These are phyloP conservation scores for Phallus indusiatus DNA, from an alignment of 768 basidiomycete species.

Conservation along the genomic window DNA sequence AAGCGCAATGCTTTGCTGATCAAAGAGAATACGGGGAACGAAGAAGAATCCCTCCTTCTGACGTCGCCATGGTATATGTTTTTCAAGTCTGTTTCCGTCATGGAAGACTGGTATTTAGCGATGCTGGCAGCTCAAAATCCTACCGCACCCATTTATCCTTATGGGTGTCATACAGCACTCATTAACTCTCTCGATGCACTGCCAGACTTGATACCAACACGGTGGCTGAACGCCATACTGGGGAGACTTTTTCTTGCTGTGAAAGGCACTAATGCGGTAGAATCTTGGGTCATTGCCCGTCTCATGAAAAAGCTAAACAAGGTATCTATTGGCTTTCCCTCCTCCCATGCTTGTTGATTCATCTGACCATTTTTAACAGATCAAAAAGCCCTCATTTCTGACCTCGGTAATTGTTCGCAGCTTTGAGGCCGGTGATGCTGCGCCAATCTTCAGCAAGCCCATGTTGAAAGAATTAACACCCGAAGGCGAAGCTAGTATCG, in stretches of 20 bases:
- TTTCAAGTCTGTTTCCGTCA: conserved; percentile 75
- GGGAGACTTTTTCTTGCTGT: conserved; percentile 90
- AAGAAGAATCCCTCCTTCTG: conserved; percentile 8
- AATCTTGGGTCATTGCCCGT: conserved; percentile 74
- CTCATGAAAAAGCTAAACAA: conserved; percentile 92
- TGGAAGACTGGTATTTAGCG: conserved; percentile 96
- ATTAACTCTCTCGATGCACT: conserved; percentile 83
- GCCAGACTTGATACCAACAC: conserved; percentile 93
- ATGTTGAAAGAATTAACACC: conserved; percentile 97
- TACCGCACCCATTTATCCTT: conserved; percentile 7
- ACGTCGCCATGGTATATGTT: conserved; percentile 89
- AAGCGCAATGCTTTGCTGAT: conserved; percentile 73
- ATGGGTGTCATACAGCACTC: conserved; percentile 52
- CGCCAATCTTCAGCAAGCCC: conserved; percentile 87
- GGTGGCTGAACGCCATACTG: conserved; percentile 93
- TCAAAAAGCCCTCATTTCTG: conserved; percentile 82
- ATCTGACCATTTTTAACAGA: no score
- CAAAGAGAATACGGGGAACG: neutral
- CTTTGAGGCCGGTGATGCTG: conserved; percentile 75
- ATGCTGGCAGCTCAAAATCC: conserved; percentile 44
- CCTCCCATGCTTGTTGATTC: no score
- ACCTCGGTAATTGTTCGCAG: conserved; percentile 80
- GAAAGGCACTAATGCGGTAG: conserved; percentile 75
- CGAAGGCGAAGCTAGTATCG: conserved; percentile 87
- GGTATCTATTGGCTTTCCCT: conserved; percentile 9